Conservation (phyloP, 768 basidiomycete species). For the Tulasnella sp. region DNA sequence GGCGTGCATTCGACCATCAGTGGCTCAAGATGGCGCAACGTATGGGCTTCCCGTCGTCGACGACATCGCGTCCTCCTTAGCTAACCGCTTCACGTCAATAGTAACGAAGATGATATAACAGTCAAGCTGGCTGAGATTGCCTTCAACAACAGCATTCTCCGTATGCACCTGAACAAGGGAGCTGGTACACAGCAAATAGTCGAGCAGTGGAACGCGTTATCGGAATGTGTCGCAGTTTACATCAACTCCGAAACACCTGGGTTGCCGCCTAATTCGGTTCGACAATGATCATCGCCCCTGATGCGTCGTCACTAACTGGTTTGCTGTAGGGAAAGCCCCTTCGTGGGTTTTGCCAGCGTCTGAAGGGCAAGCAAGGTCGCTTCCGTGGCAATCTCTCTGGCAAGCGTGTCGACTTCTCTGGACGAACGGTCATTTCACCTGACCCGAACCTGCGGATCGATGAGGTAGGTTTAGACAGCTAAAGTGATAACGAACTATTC, state of each 20-base stretch:
- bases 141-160: slow-evolving; percentile 87
- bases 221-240: slow-evolving; percentile 93
- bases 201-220: slow-evolving; percentile 98
- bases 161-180: slow-evolving; percentile 83
- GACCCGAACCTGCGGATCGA: slow-evolving; percentile 99
- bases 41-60: slow-evolving; percentile 28
- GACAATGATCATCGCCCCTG: background rate
- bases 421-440: slow-evolving; percentile 96
- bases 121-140: slow-evolving; percentile 97
- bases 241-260: slow-evolving; percentile 97
- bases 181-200: slow-evolving; percentile 51
- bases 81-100: slow-evolving; percentile 34
- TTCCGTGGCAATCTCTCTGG: slow-evolving; percentile 98
- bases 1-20: slow-evolving; percentile 94
- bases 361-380: slow-evolving; percentile 98
- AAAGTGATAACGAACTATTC: background rate
- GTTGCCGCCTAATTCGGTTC: slow-evolving; percentile 66
- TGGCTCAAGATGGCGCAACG: slow-evolving; percentile 90
- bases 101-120: slow-evolving; percentile 97
- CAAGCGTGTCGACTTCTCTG: slow-evolving; percentile 98
- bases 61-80: background rate
- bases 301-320: background rate
- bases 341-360: slow-evolving; percentile 92
- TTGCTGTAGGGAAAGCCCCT: slow-evolving; percentile 72
- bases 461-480: slow-evolving; percentile 49